Evolutionary conservation across 1,284 basidiomycete species (phyloP).

Genomic region (Cryptococcus deneoformans): DNA sequence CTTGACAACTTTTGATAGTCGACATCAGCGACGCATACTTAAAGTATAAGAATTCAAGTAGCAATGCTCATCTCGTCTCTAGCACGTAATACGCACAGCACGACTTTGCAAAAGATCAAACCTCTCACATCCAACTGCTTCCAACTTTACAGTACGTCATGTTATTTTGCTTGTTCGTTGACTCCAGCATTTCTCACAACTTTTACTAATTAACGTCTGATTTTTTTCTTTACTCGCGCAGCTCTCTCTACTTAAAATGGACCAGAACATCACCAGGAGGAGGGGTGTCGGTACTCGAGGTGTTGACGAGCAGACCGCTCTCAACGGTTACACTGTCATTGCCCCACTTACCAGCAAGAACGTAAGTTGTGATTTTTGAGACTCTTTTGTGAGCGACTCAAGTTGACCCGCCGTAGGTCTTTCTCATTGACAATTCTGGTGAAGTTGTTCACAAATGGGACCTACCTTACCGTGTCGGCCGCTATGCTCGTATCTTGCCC

Average conservation of each 20-base stretch:
- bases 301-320: constrained; percentile 13
- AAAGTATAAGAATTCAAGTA: too few relatives aligned
- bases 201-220: too few relatives aligned
- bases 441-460: constrained; percentile 17
- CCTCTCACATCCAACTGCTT: too few relatives aligned
- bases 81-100: too few relatives aligned
- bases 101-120: too few relatives aligned
- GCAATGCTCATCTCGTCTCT: too few relatives aligned
- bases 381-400: neutral
- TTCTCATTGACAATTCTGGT: constrained; percentile 19
- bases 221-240: too few relatives aligned
- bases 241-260: constrained; percentile 5
- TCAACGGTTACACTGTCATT: constrained; percentile 19
- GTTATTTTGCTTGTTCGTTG: too few relatives aligned
- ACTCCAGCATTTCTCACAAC: too few relatives aligned
- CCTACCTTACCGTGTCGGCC: constrained; percentile 18
- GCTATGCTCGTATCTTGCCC: constrained; percentile 16
- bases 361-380: constrained; percentile 3
- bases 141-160: too few relatives aligned
- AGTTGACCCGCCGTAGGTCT: constrained; percentile 5
- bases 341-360: constrained; percentile 21
- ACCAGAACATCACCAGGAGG: constrained; percentile 20
- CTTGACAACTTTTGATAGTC: too few relatives aligned
- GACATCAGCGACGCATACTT: too few relatives aligned
- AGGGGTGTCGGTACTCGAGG: constrained; percentile 18